Conservation (phyloP, 2,329 filamentous ascomycete genomes). For the Aspergillus sclerotialis region DNA sequence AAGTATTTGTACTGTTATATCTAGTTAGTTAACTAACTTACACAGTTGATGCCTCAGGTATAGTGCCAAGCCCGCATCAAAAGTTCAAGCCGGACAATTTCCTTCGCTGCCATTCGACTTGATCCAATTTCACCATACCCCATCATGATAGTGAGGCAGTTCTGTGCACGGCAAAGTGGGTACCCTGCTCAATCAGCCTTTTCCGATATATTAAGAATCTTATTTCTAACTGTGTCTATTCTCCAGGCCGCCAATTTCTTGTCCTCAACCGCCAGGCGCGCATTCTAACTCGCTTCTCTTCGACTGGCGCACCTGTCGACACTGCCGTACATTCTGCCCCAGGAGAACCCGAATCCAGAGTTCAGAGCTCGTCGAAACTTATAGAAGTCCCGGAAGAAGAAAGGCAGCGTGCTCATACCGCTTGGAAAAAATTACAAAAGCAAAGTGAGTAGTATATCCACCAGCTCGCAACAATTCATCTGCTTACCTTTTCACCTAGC, state of each 20-base stretch:
- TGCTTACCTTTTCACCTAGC: too few species aligned
- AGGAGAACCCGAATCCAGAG: constrained; percentile 5
- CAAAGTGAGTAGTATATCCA: constrained; percentile 17
- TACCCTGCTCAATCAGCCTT: constrained; percentile 5
- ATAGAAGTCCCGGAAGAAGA: constrained; percentile 5
- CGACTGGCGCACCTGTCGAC: constrained; percentile 22
- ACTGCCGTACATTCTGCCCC: constrained; percentile 14
- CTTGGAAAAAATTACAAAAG: constrained; percentile 10
- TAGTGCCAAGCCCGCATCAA: constrained; percentile 26
- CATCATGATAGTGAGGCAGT: constrained; percentile 37
- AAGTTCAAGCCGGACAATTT: constrained; percentile 27
- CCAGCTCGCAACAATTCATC: too few species aligned
- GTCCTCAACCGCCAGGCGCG: constrained; percentile 25
- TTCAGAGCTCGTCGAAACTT: constrained; percentile 8
- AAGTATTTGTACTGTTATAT: too few species aligned
- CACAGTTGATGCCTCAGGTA: constrained; percentile 20
- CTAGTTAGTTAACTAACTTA: too few species aligned
- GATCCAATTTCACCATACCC: constrained; percentile 7
- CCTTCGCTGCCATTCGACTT: constrained; percentile 2
- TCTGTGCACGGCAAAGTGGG: constrained; percentile 36
- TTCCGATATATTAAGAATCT: background rate
- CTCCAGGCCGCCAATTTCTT: constrained; percentile 31
- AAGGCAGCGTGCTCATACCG: constrained; percentile 5
- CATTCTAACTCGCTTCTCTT: constrained; percentile 26
- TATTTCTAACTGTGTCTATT: constrained; percentile 10